These are phyloP conservation scores for Solanum lycopersicoides DNA, from an alignment of 257 asterid species.

Conservation along the genomic window DNA sequence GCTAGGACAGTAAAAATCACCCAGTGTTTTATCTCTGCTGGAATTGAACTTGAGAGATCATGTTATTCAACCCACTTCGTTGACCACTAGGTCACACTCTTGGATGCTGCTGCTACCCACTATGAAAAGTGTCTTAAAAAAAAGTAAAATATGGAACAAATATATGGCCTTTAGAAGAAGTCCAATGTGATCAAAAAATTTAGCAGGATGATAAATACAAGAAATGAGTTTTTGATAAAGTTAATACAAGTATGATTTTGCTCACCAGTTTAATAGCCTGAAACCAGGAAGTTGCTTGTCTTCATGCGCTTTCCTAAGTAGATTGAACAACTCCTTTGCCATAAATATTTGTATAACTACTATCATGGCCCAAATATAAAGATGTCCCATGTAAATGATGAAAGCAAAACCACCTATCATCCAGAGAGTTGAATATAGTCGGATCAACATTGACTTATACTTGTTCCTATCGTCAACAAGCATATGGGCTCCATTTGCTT, in stretches of 20 bases:
- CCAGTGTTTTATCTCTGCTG: neutral
- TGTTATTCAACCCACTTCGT: neutral
- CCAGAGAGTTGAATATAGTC: constrained; percentile 80
- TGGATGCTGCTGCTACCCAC: neutral
- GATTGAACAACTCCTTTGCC: constrained; percentile 86
- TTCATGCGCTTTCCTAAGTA: constrained; percentile 81
- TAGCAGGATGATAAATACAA: neutral
- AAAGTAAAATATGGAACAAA: neutral
- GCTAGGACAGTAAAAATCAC: too few species aligned
- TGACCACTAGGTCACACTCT: neutral
- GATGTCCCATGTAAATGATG: constrained; percentile 90
- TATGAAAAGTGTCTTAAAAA: neutral
- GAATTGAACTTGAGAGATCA: neutral
- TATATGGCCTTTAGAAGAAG: neutral
- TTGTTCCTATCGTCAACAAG: constrained; percentile 77
- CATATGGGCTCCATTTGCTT: constrained; percentile 44
- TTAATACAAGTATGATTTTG: neutral
- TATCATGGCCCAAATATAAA: constrained; percentile 89
- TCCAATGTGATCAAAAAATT: neutral
- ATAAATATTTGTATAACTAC: constrained; percentile 85
- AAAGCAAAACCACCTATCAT: constrained; percentile 90
- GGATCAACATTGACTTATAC: constrained; percentile 88
- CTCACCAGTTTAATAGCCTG: constrained; percentile 87
- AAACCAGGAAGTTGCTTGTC: constrained; percentile 94
- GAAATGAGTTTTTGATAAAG: neutral